Evolutionary conservation across 2,329 filamentous ascomycete genomes (phyloP), one percentile per base, ranked within the genome.

Genomic region (Harringtonia lauricola): DNA sequence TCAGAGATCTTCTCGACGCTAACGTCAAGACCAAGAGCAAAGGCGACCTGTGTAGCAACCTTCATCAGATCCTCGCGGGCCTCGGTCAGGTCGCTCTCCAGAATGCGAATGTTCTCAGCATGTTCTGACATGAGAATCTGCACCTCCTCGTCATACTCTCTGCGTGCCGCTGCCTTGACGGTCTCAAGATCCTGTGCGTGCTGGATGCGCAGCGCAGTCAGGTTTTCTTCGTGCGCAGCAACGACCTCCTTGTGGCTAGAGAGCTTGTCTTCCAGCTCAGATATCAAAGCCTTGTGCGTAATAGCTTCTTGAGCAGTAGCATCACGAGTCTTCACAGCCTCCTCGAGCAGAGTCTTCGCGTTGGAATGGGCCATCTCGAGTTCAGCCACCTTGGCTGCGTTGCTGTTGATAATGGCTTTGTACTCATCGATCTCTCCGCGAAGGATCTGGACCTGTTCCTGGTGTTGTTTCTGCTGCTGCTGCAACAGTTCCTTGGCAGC

Each of bases 371-470:
- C 76, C 50, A 80, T 65, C 60, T 95, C 87, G 14, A 95, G 70
- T 51, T 84, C 76, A 3, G 79, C 71, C 26, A 95, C 79, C 54
- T 81, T 85, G 33, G 72, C 59, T 13, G 79, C 69, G 54, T 89
- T 86, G 51, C 68, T 72, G 49, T 74, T 72, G 53, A 94, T 81
- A 31, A 84, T 76, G 4, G 72, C 66, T 64, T 85, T 89, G 64
- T 94, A 88, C 57, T 87, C 80, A 41, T 89, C 79, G 42, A 95
- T 81, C 57, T 94, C 82, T 47, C 65, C 71, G 49, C 84, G 83
- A 35, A 95, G 64, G 36, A 68, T 69, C 30, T 69, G 65, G 29
- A 85, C 65, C 39, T 81, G 64, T 30, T 74, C 68, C 46, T 81
- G 66, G 48, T 86, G 78, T 56, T 74, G 37, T n/a, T 17, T 21